Percentiles rank a stretch among this genome's conserved stretches.
Evolutionary conservation across 257 asterid species (phyloP).

Genomic region (Capsicum baccatum): DNA sequence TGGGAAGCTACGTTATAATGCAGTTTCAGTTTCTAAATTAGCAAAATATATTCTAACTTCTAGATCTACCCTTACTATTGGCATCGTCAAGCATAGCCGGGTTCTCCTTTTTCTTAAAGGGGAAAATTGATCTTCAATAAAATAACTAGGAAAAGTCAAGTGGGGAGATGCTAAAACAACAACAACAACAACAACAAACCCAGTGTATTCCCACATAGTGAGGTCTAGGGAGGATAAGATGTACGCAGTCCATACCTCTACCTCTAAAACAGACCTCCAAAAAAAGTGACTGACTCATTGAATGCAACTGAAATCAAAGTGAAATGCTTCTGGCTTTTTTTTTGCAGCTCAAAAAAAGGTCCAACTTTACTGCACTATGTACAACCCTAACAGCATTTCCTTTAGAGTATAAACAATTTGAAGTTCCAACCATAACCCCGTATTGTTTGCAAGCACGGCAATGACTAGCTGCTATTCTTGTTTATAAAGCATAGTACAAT

Average conservation of each 20-base stretch:
- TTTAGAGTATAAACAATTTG: background rate
- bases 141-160: background rate
- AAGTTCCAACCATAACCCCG: background rate
- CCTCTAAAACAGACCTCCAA: no score
- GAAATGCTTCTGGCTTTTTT: no score
- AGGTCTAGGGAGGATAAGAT: no score
- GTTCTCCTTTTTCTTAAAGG: background rate
- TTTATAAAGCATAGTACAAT: background rate
- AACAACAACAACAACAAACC: no score
- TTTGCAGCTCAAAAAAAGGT: background rate
- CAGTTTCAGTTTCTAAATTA: background rate
- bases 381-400: background rate
- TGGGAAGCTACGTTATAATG: no score
- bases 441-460: background rate
- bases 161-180: background rate
- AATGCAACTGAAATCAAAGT: no score
- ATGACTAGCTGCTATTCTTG: background rate
- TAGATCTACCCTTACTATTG: background rate
- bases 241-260: no score
- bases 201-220: no score
- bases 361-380: background rate
- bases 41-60: background rate
- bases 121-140: background rate
- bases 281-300: no score
- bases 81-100: background rate